A percentile compares a stretch with the other conserved stretches of the same genome.
Evolutionary conservation across 305 asterid genomes (phyloP).

Genomic region (Fraxinus nigra): DNA sequence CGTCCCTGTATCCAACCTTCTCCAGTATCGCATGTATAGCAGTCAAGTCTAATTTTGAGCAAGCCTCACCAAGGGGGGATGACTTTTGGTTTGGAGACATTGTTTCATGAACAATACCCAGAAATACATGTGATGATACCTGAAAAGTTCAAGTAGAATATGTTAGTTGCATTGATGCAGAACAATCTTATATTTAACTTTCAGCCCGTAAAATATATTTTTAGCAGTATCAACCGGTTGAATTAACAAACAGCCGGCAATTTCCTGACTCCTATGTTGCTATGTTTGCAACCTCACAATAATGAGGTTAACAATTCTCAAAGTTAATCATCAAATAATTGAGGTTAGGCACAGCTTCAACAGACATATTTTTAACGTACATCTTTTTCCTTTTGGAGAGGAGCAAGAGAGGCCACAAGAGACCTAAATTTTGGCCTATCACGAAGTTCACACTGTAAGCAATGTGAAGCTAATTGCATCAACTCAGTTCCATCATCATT

Average conservation of each 20-base stretch:
- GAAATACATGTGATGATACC: slow-evolving; percentile 43
- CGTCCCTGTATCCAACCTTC: slow-evolving; percentile 48
- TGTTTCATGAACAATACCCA: slow-evolving; percentile 36
- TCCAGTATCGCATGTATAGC: slow-evolving; percentile 46
- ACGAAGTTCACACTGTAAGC: slow-evolving; percentile 47
- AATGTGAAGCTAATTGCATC: slow-evolving; percentile 38
- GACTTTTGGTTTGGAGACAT: slow-evolving; percentile 26
- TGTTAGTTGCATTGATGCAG: background rate
- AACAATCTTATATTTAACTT: background rate
- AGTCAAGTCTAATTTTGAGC: slow-evolving; percentile 39
- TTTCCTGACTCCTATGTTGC: background rate
- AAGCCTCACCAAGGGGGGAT: slow-evolving; percentile 57
- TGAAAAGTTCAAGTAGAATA: slow-evolving; percentile 15
- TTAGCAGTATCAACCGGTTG: background rate
- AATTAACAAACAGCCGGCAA: background rate
- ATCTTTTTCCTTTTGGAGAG: slow-evolving; percentile 46
- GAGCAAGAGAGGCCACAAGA: slow-evolving; percentile 36
- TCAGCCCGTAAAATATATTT: background rate
- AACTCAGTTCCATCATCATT: slow-evolving; percentile 44
- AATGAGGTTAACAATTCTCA: background rate
- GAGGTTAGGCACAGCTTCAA: background rate
- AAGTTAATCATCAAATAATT: background rate
- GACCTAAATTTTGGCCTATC: slow-evolving; percentile 44
- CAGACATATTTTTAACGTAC: slow-evolving; percentile 14
- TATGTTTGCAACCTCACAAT: background rate